Percentiles rank a stretch among this genome's conserved stretches.
Conservation (phyloP, 768 basidiomycete genomes). For the Floccularia luteovirens region DNA sequence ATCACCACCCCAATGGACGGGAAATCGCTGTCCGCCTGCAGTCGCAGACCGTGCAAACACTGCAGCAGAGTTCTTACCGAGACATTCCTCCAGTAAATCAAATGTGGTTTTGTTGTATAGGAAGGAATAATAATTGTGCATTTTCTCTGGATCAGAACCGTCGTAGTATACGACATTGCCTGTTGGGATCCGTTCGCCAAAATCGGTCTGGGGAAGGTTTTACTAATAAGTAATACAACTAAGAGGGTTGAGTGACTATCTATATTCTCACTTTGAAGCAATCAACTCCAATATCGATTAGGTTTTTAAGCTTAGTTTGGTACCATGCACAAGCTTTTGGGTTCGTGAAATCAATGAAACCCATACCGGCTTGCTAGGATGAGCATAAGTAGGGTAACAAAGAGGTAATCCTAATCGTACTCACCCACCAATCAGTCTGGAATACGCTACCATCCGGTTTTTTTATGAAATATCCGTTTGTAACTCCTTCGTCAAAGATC, state of each 20-base stretch:
- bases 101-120: slow-evolving; percentile 37
- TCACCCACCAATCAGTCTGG: slow-evolving; percentile 31
- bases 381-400: not conserved
- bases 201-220: slow-evolving; percentile 15
- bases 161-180: slow-evolving; percentile 27
- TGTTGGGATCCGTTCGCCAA: slow-evolving; percentile 26
- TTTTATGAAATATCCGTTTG: slow-evolving; percentile 37
- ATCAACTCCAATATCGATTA: slow-evolving; percentile 35
- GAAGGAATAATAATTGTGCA: slow-evolving; percentile 20
- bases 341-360: slow-evolving; percentile 35
- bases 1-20: slow-evolving; percentile 36
- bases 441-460: slow-evolving; percentile 31
- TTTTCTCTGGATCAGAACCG: slow-evolving; percentile 14
- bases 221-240: not conserved
- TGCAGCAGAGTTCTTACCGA: slow-evolving; percentile 31
- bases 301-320: slow-evolving; percentile 23
- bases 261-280: slow-evolving; percentile 22
- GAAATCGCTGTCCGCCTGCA: slow-evolving; percentile 35
- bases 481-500: slow-evolving; percentile 33
- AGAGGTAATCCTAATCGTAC: not conserved
- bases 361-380: slow-evolving; percentile 30
- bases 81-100: slow-evolving; percentile 24
- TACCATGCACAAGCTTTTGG: slow-evolving; percentile 39
- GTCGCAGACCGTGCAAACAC: slow-evolving; percentile 40
- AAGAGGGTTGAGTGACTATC: not conserved